Evolutionary conservation across 495 filamentous ascomycete species (phyloP), one percentile per base, ranked within the genome.

Genomic region (Friedmanniomyces endolithicus): DNA sequence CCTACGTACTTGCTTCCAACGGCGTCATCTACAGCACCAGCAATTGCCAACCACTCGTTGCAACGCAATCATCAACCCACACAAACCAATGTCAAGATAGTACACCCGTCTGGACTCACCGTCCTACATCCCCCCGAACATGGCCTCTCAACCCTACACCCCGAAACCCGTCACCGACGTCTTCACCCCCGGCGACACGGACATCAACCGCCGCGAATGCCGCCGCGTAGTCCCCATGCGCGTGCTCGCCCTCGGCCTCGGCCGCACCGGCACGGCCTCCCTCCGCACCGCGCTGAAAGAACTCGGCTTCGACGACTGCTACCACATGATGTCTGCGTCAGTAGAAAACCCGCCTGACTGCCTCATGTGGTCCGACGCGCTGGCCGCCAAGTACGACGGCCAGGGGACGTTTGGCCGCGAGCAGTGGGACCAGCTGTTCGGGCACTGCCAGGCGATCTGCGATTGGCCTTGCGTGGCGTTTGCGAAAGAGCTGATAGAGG

Each of bases 381-480:
- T 84, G n/a, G 68, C 69, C 19, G 80, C 80, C 55, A 84, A 84
- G 60, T 85, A 78, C 65, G 71, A 80, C 51, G 77, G 78, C 12
- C 67, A 75, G 16, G 79, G 79, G 41, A 72, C 76, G 52, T 84
- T 82, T 65, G 77, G 74, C 52, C 73, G 76, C 24, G 75, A 78
- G 64, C 78, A 85, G 65, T 84, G 78, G 78, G 82, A 85, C 64
- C 74, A 79, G 68, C 72, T 85, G 12, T 68, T 85, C 39, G 82
- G 82, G 50, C 74, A 81, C 63, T 81, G 78, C 63, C 76, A 81
- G 71, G 80, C 80, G 41, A 77, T 84, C 23, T 81, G 75, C 64
- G 82, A 86, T 71, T 78, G 77, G 75, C 81, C 82, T 11, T 79
- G 79, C 40, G 78, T 76, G 48, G 77, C 78, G 29, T 85, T 85